Evolutionary conservation across 441 rosid genomes (phyloP).

Genomic region (Metrosideros polymorpha): DNA sequence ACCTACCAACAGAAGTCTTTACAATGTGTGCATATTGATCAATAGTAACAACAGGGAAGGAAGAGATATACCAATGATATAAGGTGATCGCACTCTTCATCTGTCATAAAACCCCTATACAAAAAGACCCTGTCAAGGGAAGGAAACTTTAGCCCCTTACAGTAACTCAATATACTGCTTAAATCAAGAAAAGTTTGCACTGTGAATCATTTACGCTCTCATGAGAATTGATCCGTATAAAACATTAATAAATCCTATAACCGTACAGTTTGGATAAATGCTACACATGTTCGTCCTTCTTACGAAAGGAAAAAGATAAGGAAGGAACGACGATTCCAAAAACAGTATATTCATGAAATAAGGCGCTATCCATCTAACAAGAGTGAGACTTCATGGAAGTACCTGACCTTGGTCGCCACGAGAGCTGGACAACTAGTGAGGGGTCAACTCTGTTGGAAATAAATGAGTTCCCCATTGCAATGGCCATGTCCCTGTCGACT

Average conservation of each 20-base stretch:
- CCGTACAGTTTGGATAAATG: neutral
- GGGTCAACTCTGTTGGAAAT: slow-evolving; percentile 44
- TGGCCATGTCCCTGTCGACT: neutral
- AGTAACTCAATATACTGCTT: neutral
- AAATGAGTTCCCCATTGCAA: slow-evolving; percentile 19
- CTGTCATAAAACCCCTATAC: slow-evolving; percentile 52
- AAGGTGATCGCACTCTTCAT: slow-evolving; percentile 80
- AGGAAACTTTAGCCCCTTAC: slow-evolving; percentile 14
- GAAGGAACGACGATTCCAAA: neutral
- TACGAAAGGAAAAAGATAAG: neutral
- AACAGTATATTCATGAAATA: neutral
- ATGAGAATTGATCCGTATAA: neutral
- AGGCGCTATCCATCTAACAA: neutral
- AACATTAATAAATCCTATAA: neutral
- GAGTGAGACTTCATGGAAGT: slow-evolving; percentile 12
- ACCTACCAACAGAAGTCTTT: slow-evolving; percentile 22
- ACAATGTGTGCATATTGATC: neutral
- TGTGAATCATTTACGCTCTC: neutral
- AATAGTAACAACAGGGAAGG: neutral
- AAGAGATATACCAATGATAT: slow-evolving; percentile 42
- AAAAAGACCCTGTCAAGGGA: slow-evolving; percentile 57
- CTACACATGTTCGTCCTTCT: neutral
- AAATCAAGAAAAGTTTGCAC: neutral
- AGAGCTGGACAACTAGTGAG: slow-evolving; percentile 55
- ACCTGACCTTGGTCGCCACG: slow-evolving; percentile 99